Conservation (phyloP, 192 early-diverging fungal genomes). For the Piromyces sp. region DNA sequence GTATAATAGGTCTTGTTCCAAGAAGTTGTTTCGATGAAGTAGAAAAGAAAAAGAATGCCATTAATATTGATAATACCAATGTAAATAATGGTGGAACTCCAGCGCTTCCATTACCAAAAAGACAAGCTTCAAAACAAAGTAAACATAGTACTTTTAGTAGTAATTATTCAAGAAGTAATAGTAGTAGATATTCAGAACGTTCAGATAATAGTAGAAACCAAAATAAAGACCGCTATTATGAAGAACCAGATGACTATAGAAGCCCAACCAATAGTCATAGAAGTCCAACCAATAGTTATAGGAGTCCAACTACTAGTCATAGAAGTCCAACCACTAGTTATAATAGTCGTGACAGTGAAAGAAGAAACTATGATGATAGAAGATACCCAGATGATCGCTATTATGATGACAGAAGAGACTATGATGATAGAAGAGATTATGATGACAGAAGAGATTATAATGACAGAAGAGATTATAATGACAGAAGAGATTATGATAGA, state of each 20-base stretch:
- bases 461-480: neutral
- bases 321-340: neutral
- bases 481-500: neutral
- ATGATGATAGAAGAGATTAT: neutral
- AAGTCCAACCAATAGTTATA: neutral
- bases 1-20: neutral
- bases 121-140: neutral
- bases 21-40: neutral
- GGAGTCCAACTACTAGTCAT: no score
- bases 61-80: neutral
- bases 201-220: neutral
- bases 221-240: neutral
- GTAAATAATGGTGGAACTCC: neutral
- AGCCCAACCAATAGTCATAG: neutral
- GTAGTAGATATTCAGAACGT: neutral
- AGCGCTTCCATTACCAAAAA: neutral
- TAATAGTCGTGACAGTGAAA: neutral
- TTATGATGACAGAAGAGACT: neutral
- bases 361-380: neutral
- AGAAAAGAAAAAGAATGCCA: neutral
- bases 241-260: neutral
- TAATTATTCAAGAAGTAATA: neutral
- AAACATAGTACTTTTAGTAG: neutral
- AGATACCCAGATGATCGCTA: neutral
- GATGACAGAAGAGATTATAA: neutral